A percentile compares a stretch with the other conserved stretches of the same genome.
Evolutionary conservation across 108 stramenopile genomes (phyloP).

Genomic region (Skeletonema tropicum): DNA sequence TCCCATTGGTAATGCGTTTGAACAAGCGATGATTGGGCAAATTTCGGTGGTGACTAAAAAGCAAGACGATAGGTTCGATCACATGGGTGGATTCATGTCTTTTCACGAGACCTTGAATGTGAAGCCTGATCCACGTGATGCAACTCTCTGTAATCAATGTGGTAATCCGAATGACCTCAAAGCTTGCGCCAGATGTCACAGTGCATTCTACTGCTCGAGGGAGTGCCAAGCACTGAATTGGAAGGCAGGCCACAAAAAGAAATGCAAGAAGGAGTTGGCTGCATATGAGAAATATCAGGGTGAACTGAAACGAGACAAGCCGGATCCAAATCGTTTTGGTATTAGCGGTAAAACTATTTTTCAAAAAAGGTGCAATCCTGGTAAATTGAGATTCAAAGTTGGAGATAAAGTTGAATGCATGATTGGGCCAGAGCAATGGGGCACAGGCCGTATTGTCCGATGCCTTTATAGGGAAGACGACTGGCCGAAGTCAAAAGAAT

Average conservation of each 20-base stretch:
- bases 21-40: conserved; percentile 10
- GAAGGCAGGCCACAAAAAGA: conserved; percentile 17
- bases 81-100: conserved; percentile 4
- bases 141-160: conserved; percentile 29
- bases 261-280: conserved; percentile 33
- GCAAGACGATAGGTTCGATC: conserved; percentile 16
- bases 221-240: conserved; percentile 19
- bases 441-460: conserved; percentile 23
- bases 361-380: background rate
- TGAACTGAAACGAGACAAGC: conserved; percentile 7
- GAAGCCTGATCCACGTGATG: conserved; percentile 20
- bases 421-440: conserved; percentile 13
- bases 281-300: conserved; percentile 17
- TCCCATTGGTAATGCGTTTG: background rate
- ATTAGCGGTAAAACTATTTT: background rate
- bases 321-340: conserved; percentile 22
- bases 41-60: background rate
- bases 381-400: conserved; percentile 16
- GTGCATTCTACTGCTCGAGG: conserved; percentile 24
- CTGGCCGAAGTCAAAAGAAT: conserved; percentile 10
- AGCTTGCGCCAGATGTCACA: conserved; percentile 20
- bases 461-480: conserved; percentile 9
- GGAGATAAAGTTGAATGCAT: conserved; percentile 29
- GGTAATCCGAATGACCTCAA: conserved; percentile 26
- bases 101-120: conserved; percentile 26